These are phyloP conservation scores for Ceratobasidium sp. DNA, from an alignment of 1,284 basidiomycete genomes.

Conservation along the genomic window DNA sequence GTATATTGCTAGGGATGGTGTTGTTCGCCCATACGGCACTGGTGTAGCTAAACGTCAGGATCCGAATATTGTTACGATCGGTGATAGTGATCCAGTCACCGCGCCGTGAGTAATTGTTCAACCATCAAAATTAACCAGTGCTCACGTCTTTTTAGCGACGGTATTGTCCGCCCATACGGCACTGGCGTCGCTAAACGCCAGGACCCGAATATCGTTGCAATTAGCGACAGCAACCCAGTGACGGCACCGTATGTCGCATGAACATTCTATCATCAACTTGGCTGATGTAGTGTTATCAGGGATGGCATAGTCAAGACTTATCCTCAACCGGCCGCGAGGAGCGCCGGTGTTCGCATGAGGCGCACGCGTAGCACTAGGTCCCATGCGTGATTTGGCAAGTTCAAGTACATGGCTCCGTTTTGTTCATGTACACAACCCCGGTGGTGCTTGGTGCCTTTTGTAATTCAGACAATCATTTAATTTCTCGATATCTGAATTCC, in stretches of 20 bases:
- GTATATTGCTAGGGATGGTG: not conserved
- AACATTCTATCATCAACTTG: not conserved
- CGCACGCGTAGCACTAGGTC: conserved; percentile 20
- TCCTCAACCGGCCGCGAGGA: not conserved
- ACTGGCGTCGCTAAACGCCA: not conserved
- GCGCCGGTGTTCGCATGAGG: conserved; percentile 11
- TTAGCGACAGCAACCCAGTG: conserved; percentile 16
- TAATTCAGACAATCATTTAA: conserved; percentile 23
- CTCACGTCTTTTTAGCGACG: conserved; percentile 16
- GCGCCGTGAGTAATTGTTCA: conserved; percentile 15
- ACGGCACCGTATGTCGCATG: conserved; percentile 23
- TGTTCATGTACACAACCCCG: conserved; percentile 29
- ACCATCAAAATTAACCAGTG: not conserved
- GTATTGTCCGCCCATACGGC: not conserved
- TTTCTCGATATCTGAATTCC: not conserved
- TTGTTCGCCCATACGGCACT: not conserved
- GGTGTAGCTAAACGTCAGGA: not conserved
- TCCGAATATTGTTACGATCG: not conserved
- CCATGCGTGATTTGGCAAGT: conserved; percentile 4
- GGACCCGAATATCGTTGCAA: conserved; percentile 1
- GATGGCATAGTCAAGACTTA: conserved; percentile 1
- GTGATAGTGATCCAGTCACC: conserved; percentile 2
- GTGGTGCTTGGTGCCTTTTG: conserved; percentile 38
- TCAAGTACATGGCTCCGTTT: not conserved
- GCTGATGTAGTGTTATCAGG: not conserved